Conservation (phyloP, 345 rosid species). For the Toxicodendron radicans region DNA sequence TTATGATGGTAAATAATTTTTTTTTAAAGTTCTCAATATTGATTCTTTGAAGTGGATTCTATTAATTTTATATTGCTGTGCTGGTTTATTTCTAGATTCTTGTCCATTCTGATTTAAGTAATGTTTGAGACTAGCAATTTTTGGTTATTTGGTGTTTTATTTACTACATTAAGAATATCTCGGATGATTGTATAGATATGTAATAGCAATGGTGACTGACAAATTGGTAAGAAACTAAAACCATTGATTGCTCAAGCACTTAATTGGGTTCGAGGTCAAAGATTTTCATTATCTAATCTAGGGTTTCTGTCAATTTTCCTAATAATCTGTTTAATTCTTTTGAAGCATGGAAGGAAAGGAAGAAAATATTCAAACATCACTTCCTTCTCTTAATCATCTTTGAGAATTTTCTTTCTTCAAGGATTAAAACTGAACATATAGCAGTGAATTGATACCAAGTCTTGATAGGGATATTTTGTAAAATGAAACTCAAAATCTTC, state of each 20-base stretch:
- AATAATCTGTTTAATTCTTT: not conserved
- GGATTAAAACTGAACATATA: not conserved
- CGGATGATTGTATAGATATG: not conserved
- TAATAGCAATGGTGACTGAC: not conserved
- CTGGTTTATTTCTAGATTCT: not conserved
- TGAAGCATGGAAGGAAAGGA: not conserved
- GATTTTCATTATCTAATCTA: not conserved
- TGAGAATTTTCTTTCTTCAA: not conserved
- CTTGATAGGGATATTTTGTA: not conserved
- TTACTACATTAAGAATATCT: not conserved
- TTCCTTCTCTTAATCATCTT: not conserved
- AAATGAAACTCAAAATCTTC: not conserved
- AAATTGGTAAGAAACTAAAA: not conserved
- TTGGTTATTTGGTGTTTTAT: not conserved
- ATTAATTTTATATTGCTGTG: not conserved
- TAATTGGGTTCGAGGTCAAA: not conserved
- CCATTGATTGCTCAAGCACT: not conserved
- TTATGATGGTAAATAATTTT: conserved; percentile 49
- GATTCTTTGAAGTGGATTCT: not conserved
- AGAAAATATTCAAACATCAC: not conserved
- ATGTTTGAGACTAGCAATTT: too few relatives aligned
- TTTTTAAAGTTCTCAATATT: not conserved
- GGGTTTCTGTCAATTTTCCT: not conserved
- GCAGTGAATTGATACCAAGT: not conserved
- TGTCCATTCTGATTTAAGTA: not conserved